Evolutionary conservation across 2,329 filamentous ascomycete species (phyloP), one percentile per base, ranked within the genome.

Genomic region (Pestalotiopsis sp.): DNA sequence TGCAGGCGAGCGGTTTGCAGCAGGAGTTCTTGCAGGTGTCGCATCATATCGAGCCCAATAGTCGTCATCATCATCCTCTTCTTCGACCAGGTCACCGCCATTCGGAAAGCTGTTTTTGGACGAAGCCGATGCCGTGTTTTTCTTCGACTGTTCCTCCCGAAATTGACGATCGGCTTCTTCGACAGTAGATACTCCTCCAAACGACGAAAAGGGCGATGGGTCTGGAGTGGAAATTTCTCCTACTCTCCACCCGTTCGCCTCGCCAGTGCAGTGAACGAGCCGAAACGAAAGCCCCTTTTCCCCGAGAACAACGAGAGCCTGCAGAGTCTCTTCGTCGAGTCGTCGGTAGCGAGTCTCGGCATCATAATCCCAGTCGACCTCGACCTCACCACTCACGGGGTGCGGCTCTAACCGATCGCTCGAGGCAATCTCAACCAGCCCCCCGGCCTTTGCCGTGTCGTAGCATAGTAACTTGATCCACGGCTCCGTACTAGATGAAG

Each of bases 1-100:
- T 13, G 87, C 90, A 3, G 91, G 90, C 4, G 90, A 91, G 27
- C 83, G 84, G 75, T 91, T 89, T 25, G 83, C 80, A 6, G 86
- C 89, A 1, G 91, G 90, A 11, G 90, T 92, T 59, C 86, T 84
- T 2, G 86, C 69, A 14, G 92, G 91, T 4, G 91, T 93, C 31
- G 88, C 87, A 77, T 93, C 92, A 78, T 95, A 95, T 70, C 89
- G 87, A 39, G 89, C 91, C 93, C 93, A 95, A 79, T 95, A 95
- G 73, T 90, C 91, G 72, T 93, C 92, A 70, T 94, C 91, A 25
- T 92, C 91, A 0, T 90, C 89, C 0, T 90, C 88, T 1, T 85
- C 81, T 0, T 79, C 76, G 6, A 73, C 67, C 11, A 58, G 56
- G 17, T 65, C 49, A 38, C 25, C 49, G 23, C 27, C 36, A 38